phyloP scores from a whole-genome alignment of 2,329 filamentous ascomycete genomes.

The Verticillium albo-atrum region DNA sequence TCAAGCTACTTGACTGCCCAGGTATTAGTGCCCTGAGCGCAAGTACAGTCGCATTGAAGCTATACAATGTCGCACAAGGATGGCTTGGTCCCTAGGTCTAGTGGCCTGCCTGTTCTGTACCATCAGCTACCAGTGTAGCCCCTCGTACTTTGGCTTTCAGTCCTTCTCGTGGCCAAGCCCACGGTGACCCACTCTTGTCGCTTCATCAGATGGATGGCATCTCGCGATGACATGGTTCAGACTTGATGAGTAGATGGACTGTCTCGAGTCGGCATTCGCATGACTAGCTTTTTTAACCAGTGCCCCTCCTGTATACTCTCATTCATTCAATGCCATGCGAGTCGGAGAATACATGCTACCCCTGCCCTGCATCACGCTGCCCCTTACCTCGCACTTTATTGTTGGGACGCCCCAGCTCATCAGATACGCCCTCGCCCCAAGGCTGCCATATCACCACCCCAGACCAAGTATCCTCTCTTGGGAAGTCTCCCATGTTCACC shows the following conservation, averaged over 20 bases:
- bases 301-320: background rate
- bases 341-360: background rate
- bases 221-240: background rate
- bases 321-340: background rate
- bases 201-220: background rate
- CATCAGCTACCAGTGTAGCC: background rate
- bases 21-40: background rate
- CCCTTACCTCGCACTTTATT: background rate
- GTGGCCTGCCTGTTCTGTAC: background rate
- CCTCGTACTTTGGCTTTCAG: background rate
- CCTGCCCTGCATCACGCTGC: background rate
- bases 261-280: background rate
- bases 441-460: too few species aligned
- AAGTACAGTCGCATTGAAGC: background rate
- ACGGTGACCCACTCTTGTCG: background rate
- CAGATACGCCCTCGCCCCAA: too few species aligned
- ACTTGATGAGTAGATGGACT: background rate
- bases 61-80: background rate
- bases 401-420: too few species aligned
- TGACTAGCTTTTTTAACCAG: background rate
- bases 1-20: background rate
- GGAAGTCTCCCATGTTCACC: too few species aligned
- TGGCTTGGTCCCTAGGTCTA: background rate
- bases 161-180: background rate
- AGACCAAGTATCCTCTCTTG: too few species aligned